Percentiles rank a stretch among this genome's conserved stretches.
These are phyloP conservation scores for Penicillium concentricum DNA, from an alignment of 2,329 filamentous ascomycete species.

Conservation along the genomic window DNA sequence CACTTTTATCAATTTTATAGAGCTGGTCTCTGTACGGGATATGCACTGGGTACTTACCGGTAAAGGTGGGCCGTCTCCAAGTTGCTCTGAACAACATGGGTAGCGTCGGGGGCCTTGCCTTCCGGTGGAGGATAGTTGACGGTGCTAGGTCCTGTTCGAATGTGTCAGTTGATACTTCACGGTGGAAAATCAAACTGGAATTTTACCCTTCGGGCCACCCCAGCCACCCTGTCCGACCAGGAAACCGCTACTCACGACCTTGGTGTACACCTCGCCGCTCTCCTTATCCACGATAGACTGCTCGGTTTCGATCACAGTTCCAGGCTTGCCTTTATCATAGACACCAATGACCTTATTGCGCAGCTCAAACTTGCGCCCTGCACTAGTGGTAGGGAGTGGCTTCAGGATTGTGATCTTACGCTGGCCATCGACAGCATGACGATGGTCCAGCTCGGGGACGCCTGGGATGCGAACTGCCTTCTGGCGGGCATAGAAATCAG, in stretches of 20 bases:
- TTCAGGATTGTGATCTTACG: constrained; percentile 75
- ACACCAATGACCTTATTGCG: constrained; percentile 77
- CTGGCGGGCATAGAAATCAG: constrained; percentile 78
- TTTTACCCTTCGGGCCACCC: constrained; percentile 80
- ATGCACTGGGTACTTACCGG: constrained; percentile 44
- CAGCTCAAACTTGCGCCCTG: constrained; percentile 71
- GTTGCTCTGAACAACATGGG: constrained; percentile 68
- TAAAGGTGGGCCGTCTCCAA: constrained; percentile 73
- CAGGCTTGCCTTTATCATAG: constrained; percentile 85
- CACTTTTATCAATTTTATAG: background rate
- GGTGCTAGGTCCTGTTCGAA: constrained; percentile 59
- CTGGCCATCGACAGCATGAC: constrained; percentile 78
- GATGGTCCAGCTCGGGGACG: constrained; percentile 72
- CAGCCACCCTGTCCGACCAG: constrained; percentile 79
- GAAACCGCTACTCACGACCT: constrained; percentile 69
- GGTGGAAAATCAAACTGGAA: background rate
- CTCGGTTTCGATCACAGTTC: constrained; percentile 78
- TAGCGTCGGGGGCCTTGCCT: constrained; percentile 67
- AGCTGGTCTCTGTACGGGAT: background rate
- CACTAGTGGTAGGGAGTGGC: constrained; percentile 69
- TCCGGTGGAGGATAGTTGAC: constrained; percentile 75
- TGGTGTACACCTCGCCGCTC: constrained; percentile 68
- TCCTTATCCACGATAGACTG: constrained; percentile 69
- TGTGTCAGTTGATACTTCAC: constrained; percentile 5
- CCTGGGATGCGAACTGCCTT: constrained; percentile 67